Base-by-base conservation (phyloP, 495 filamentous ascomycete species). In the Hyphodiscus hymeniophilus region DNA sequence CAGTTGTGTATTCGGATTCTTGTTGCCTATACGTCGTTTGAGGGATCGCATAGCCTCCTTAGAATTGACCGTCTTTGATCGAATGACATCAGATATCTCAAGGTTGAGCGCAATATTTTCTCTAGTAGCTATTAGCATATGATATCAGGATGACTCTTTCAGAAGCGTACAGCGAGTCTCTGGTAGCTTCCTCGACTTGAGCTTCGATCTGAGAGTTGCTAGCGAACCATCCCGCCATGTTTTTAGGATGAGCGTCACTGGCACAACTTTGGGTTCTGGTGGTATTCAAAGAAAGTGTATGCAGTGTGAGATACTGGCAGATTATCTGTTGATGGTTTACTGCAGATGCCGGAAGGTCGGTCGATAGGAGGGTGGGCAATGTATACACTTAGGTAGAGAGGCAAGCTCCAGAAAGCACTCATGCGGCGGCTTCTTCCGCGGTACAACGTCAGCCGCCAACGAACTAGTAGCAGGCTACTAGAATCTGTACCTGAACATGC, bases 1-100 rank as follows among this genome's bases (percentile, higher is more conserved):
- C 20, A 97, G 69, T 70, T 98, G 92, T 15, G 92, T 79, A 61
- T 98, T 98, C 24, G 92, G 92, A 59, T 98, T 98, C 67, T 86
- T 88, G 70, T 96, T 85, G 64, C 88, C 89, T 66, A 98, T 85
- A 57, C 92, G 82, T 57, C 82, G 80, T 63, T 95, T 96, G 62
- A 98, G 74, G 21, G 86, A 90, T 60, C 86, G 84, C 92, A 97
- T 97, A 38, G 92, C 92, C 63, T 96, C 92, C 63, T 90, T 95
- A 31, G 92, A 89, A 57, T 89, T 87, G 8, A 98, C 91, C 17
- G 89, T 92, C 66, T 97, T 97, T 46, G 89, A 95, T 57, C 92
- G 81, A 56, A 98, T 94, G 55, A 90, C 73, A 64, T 98, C 92
- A 52, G 90, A 95, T 54, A 98, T 95, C 63, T 98, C 92, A 56